Evolutionary conservation across 202 grass and related monocot genomes (phyloP).

Genomic region (Zoysia matrella): DNA sequence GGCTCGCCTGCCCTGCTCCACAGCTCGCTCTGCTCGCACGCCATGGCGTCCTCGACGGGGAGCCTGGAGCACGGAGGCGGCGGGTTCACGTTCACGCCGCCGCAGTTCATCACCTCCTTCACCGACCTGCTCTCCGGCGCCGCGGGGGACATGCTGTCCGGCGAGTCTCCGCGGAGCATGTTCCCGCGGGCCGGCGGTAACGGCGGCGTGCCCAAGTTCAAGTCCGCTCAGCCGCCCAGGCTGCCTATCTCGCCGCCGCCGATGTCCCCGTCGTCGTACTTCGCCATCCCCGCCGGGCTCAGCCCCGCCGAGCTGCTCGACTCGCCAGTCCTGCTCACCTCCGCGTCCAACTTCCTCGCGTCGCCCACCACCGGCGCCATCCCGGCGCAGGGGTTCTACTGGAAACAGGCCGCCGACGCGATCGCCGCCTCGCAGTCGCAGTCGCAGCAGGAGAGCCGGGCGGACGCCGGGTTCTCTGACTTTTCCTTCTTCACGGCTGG

Average conservation of each 20-base stretch:
- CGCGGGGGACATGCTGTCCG: constrained; percentile 19
- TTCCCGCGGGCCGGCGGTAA: constrained; percentile 37
- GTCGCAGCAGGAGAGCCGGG: background rate
- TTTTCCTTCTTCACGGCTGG: constrained; percentile 56
- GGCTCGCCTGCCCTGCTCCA: background rate
- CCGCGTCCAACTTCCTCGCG: constrained; percentile 38
- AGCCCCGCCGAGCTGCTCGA: constrained; percentile 82
- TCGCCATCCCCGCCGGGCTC: constrained; percentile 68
- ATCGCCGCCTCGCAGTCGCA: constrained; percentile 40
- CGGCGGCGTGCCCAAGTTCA: constrained; percentile 77
- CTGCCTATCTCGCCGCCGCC: constrained; percentile 73
- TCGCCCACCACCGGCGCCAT: constrained; percentile 85
- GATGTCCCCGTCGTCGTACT: constrained; percentile 77
- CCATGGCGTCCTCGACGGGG: constrained; percentile 56
- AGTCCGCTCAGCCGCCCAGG: constrained; percentile 74
- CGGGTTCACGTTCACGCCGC: constrained; percentile 69
- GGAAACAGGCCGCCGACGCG: constrained; percentile 44
- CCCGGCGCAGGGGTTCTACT: constrained; percentile 56
- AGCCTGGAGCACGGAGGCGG: constrained; percentile 48
- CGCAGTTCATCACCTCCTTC: constrained; percentile 71
- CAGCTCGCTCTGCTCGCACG: background rate
- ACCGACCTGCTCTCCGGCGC: constrained; percentile 62
- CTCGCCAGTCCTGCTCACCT: constrained; percentile 79
- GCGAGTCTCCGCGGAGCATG: constrained; percentile 38
- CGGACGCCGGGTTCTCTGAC: constrained; percentile 22